These are phyloP conservation scores for Vachellia pachyceras DNA, from an alignment of 306 rosid species.

Conservation along the genomic window DNA sequence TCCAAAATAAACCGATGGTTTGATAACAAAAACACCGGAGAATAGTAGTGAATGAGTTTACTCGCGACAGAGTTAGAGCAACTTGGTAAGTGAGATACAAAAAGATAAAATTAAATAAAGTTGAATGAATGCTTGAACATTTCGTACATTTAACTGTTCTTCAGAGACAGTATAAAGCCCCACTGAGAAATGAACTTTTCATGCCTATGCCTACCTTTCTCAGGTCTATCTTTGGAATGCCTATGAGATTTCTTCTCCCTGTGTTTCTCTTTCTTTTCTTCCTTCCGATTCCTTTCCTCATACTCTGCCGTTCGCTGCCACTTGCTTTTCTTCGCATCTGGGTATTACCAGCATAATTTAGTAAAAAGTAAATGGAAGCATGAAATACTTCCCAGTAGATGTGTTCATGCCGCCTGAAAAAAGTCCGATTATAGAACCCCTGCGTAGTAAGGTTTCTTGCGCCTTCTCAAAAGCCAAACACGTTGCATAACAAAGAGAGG, in stretches of 20 bases:
- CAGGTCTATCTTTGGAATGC: slow-evolving; percentile 59
- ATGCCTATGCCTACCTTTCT: slow-evolving; percentile 42
- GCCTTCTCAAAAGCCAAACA: background rate
- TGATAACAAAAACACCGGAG: slow-evolving; percentile 2
- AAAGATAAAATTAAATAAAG: background rate
- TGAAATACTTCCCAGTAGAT: background rate
- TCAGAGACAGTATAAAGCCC: slow-evolving; percentile 7
- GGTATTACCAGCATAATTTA: slow-evolving; percentile 25
- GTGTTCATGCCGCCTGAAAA: slow-evolving; percentile 3
- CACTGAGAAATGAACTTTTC: background rate
- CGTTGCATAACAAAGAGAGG: background rate
- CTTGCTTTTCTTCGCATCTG: slow-evolving; percentile 77
- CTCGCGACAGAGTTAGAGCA: background rate
- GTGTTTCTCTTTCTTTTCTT: slow-evolving; percentile 66
- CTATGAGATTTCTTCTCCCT: slow-evolving; percentile 68
- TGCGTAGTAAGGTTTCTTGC: background rate
- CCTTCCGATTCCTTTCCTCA: slow-evolving; percentile 59
- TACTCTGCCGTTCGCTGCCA: slow-evolving; percentile 64
- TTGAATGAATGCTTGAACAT: slow-evolving; percentile 3
- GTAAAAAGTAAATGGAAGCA: background rate
- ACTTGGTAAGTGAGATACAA: slow-evolving; percentile 9
- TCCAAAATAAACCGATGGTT: slow-evolving; percentile 1
- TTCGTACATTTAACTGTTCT: background rate
- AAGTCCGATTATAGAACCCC: background rate
- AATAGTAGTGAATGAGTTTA: background rate